Percentiles rank a stretch among this genome's conserved stretches.
phyloP scores from a whole-genome alignment of 2,329 filamentous ascomycete genomes.

The Botrytis sinoallii region DNA sequence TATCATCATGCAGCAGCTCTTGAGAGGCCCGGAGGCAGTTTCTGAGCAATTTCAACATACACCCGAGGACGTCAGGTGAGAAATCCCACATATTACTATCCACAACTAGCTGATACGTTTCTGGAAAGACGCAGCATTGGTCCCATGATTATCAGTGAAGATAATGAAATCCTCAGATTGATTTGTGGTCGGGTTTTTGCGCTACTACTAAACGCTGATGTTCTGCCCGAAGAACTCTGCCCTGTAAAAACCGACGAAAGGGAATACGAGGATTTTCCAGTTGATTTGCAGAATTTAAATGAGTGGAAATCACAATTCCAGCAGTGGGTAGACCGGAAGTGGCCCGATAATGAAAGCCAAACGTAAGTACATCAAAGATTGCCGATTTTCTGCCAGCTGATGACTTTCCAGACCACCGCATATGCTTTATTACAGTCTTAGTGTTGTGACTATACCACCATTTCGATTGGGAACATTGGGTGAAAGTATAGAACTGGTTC shows the following conservation, averaged over 20 bases:
- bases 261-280: slow-evolving; percentile 29
- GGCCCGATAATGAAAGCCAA: neutral
- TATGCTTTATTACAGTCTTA: slow-evolving; percentile 17
- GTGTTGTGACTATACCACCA: slow-evolving; percentile 8
- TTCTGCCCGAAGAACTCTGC: slow-evolving; percentile 27
- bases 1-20: slow-evolving; percentile 32
- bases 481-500: slow-evolving; percentile 8
- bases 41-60: slow-evolving; percentile 23
- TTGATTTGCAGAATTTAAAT: slow-evolving; percentile 18
- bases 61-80: slow-evolving; percentile 30
- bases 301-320: slow-evolving; percentile 31
- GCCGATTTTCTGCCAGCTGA: neutral
- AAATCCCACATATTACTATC: neutral
- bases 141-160: slow-evolving; percentile 26
- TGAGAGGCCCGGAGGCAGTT: slow-evolving; percentile 26
- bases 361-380: neutral
- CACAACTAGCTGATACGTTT: neutral
- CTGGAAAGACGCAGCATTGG: slow-evolving; percentile 28
- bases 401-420: slow-evolving; percentile 3
- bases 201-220: slow-evolving; percentile 21
- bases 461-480: slow-evolving; percentile 1
- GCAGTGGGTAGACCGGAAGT: slow-evolving; percentile 27
- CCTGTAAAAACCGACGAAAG: slow-evolving; percentile 22
- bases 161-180: slow-evolving; percentile 31
- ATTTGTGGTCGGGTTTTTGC: slow-evolving; percentile 32